A percentile compares a stretch with the other conserved stretches of the same genome.
Evolutionary conservation across 192 early-diverging fungal genomes (phyloP).

Genomic region (Dimargaris cristalligena): DNA sequence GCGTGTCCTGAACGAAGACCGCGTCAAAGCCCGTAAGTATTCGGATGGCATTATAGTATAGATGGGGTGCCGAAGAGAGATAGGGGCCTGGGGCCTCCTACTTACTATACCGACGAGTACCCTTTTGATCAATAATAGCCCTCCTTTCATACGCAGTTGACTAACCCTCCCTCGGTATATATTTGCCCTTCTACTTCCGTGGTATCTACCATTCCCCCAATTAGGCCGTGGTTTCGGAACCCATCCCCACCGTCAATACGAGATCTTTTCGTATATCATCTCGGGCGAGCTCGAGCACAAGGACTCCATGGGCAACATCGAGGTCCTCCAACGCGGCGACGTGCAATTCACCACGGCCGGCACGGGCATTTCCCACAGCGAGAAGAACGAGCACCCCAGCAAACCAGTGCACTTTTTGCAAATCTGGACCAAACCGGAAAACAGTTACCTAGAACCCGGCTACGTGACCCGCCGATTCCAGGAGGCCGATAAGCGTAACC

Average conservation of each 20-base stretch:
- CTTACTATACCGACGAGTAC: too few relatives aligned
- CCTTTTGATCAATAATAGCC: too few relatives aligned
- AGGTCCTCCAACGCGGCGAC: conserved; percentile 18
- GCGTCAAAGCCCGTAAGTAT: conserved; percentile 18
- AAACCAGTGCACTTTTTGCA: conserved; percentile 19
- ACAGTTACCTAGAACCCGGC: conserved; percentile 1
- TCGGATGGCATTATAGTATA: too few relatives aligned
- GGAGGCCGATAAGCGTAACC: conserved; percentile 13
- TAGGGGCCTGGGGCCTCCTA: too few relatives aligned
- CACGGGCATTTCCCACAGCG: conserved; percentile 23
- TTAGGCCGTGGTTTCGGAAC: conserved; percentile 22
- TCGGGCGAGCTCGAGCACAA: conserved; percentile 22
- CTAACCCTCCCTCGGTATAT: too few relatives aligned
- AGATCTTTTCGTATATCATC: conserved; percentile 28
- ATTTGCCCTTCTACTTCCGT: too few relatives aligned
- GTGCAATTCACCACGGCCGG: conserved; percentile 28
- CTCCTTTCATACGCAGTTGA: too few relatives aligned
- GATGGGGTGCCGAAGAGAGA: too few relatives aligned
- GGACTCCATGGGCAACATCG: conserved; percentile 28
- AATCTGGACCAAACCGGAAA: conserved; percentile 17
- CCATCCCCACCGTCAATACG: conserved; percentile 21
- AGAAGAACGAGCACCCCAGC: conserved; percentile 16
- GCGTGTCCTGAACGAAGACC: conserved; percentile 29
- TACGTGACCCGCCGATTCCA: conserved; percentile 13
- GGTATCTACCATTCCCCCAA: too few relatives aligned